A percentile compares a stretch with the other conserved stretches of the same genome.
Evolutionary conservation across 306 rosid species (phyloP).

Genomic region (Cyclanthera cordifolia): DNA sequence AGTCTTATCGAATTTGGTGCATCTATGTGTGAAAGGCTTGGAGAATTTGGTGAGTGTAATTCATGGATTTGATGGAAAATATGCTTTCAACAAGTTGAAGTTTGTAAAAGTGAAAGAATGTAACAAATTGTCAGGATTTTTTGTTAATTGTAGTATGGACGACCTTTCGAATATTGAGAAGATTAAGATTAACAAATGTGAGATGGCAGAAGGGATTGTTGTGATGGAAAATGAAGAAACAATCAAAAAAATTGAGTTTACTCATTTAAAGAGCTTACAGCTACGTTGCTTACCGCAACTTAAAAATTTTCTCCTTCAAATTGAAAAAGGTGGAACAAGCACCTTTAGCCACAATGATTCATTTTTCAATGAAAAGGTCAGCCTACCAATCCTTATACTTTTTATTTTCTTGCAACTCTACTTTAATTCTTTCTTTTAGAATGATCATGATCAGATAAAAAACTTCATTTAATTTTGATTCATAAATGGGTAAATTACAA

Average conservation of each 20-base stretch:
- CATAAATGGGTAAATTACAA: too few relatives aligned
- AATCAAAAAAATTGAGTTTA: not conserved
- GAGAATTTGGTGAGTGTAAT: not conserved
- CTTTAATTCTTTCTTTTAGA: too few relatives aligned
- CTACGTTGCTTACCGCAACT: not conserved
- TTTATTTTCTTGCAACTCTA: too few relatives aligned
- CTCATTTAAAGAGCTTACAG: not conserved
- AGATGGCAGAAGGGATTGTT: not conserved
- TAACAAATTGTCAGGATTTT: not conserved
- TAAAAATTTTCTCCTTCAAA: not conserved
- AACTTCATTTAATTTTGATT: too few relatives aligned
- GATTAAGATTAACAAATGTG: not conserved
- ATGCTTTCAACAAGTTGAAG: not conserved
- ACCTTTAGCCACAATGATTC: not conserved
- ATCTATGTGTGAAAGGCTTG: not conserved
- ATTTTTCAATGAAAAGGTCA: not conserved
- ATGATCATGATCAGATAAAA: too few relatives aligned
- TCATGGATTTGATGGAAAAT: not conserved
- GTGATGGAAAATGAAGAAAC: not conserved
- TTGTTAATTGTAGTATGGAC: not conserved
- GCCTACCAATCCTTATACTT: too few relatives aligned
- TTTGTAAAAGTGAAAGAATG: not conserved
- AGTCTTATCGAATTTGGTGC: not conserved
- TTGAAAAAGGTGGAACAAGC: not conserved
- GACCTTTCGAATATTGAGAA: not conserved